Evolutionary conservation across 2,329 filamentous ascomycete genomes (phyloP).

Genomic region (Pseudogymnoascus sp.): DNA sequence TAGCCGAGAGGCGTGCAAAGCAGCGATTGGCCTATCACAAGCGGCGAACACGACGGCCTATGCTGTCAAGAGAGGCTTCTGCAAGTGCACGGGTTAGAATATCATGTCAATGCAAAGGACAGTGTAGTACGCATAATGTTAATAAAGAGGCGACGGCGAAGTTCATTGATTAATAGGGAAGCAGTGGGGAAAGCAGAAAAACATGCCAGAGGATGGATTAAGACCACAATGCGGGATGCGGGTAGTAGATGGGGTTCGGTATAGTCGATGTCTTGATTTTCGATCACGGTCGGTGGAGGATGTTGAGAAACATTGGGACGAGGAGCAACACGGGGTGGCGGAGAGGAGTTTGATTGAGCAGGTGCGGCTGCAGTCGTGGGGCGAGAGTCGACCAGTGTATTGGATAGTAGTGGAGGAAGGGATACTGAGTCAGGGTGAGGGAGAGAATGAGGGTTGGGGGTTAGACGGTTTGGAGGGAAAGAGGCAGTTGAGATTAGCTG

Average conservation of each 20-base stretch:
- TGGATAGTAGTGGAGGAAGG: neutral
- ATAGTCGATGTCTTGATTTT: neutral
- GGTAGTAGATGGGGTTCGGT: neutral
- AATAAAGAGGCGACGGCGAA: too few species aligned
- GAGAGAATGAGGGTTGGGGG: neutral
- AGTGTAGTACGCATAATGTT: too few species aligned
- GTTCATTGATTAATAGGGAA: neutral
- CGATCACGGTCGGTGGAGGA: neutral
- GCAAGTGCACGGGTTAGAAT: too few species aligned
- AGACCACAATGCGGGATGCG: neutral
- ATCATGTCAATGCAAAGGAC: too few species aligned
- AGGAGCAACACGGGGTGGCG: neutral
- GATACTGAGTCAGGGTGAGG: neutral
- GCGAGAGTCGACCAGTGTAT: neutral
- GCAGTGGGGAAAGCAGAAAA: neutral
- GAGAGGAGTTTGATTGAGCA: neutral
- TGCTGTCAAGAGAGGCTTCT: conserved; percentile 13
- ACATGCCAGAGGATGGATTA: neutral
- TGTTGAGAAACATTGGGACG: neutral
- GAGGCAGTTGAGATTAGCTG: neutral
- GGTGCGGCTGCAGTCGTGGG: neutral
- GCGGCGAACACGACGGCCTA: conserved; percentile 11
- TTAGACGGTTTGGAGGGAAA: neutral
- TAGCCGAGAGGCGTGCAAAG: conserved; percentile 13
- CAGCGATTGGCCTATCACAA: conserved; percentile 12